Base-by-base conservation (phyloP, 2,329 filamentous ascomycete genomes). In the Alternaria consortialis region DNA sequence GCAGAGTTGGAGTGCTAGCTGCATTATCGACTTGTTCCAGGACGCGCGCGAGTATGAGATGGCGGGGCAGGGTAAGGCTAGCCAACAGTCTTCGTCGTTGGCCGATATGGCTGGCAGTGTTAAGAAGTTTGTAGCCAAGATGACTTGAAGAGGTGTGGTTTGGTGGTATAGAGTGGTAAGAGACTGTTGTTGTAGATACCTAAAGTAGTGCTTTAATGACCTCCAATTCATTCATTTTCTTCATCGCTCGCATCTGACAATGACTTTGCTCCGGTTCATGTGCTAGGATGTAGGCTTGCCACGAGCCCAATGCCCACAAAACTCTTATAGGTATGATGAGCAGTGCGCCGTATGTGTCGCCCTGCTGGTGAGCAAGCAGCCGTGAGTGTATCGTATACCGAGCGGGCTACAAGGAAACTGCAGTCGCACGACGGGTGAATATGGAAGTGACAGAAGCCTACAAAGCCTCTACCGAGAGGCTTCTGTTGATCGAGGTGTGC, bases 1-100 rank as follows among this genome's bases (percentile, higher is more conserved):
- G 0, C 95, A 99, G 80, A 91, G 95, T 54, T 99, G 95, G 95
- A 97, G 93, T 54, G 92, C 95, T 31, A 91, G 92, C 23, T 98
- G 95, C 78, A 84, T 99, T 74, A 92, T 99, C 73, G 95, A 99
- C 81, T 80, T 99, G 66, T 99, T 97, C 82, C 94, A 97, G 84
- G 95, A 99, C 78, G 94, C 93, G 17, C 68, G 71, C 9, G 74
- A 77, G 62, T 77, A 77, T 58, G 75, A 78, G 39, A 56, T 43
- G 39, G 32, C 34, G 25, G 48, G 25, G 9, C 52, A 27, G 27
- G 17, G 15, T 47, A 25, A 23, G 29, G 37, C 29, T 42, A 37
- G 29, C 44, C 31, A 44, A 44, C 11, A 56, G 17, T 4, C 36
- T 32, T 44, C 32, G 23, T 40, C 37, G 42, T 56, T 51, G 44